Conservation (phyloP, 306 rosid genomes). For the Mucuna pruriens region DNA sequence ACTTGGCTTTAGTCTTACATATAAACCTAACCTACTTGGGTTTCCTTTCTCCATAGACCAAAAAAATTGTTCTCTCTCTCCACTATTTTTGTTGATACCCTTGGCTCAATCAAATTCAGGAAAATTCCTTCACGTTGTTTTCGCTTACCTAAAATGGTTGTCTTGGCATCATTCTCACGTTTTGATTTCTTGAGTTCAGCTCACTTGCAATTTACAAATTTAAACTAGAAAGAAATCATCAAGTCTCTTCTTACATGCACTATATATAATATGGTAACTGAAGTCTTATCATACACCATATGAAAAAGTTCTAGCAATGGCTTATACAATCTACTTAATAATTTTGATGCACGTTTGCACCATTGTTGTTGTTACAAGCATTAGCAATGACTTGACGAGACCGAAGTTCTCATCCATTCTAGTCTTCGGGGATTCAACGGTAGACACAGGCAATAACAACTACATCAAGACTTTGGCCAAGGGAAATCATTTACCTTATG, state of each 20-base stretch:
- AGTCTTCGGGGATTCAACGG: constrained; percentile 68
- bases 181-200: constrained; percentile 24
- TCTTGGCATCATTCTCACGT: constrained; percentile 36
- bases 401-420: constrained; percentile 58
- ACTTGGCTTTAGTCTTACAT: not conserved
- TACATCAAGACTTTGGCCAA: constrained; percentile 47
- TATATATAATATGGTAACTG: not conserved
- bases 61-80: not conserved
- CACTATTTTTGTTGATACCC: not conserved
- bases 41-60: not conserved
- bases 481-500: constrained; percentile 66
- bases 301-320: constrained; percentile 40
- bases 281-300: not conserved
- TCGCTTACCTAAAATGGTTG: constrained; percentile 39
- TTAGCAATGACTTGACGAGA: constrained; percentile 25
- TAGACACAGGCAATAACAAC: constrained; percentile 73
- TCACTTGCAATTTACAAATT: constrained; percentile 36
- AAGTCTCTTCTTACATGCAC: not conserved
- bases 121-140: constrained; percentile 30
- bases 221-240: not conserved
- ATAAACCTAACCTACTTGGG: not conserved
- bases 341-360: constrained; percentile 36
- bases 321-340: constrained; percentile 30
- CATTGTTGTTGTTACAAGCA: constrained; percentile 25
- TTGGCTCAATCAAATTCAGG: not conserved